Conservation (phyloP, 2,329 filamentous ascomycete species). For the Chaetomiaceae sp. region DNA sequence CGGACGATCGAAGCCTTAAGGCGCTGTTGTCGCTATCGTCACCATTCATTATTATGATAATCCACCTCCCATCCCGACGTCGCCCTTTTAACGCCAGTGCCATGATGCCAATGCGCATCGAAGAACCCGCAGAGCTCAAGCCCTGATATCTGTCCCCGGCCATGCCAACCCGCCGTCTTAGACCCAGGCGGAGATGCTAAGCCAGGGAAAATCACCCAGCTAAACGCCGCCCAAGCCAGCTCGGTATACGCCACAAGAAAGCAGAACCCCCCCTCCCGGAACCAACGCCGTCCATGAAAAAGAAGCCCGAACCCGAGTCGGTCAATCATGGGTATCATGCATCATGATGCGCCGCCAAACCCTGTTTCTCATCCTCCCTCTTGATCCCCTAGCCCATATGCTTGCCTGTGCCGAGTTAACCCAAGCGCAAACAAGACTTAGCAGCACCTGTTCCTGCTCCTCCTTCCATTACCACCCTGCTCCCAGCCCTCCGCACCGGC, state of each 20-base stretch:
- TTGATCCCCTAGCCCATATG: neutral
- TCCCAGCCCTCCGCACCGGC: neutral
- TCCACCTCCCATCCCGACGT: no score
- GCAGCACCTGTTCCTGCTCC: conserved; percentile 5
- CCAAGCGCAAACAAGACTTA: neutral
- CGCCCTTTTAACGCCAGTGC: no score
- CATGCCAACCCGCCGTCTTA: neutral
- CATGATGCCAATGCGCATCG: neutral
- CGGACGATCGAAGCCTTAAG: no score
- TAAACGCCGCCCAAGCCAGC: neutral
- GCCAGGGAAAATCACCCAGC: neutral
- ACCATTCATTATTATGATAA: no score
- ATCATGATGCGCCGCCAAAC: neutral
- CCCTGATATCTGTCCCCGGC: neutral
- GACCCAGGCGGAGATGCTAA: neutral
- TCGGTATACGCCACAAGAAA: neutral
- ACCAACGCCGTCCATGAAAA: neutral
- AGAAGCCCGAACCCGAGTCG: neutral
- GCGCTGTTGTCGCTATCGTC: no score
- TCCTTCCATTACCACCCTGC: neutral
- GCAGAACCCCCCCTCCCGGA: no score
- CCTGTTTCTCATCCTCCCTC: neutral
- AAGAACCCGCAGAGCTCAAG: neutral
- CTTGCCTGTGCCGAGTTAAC: no score
- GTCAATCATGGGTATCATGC: neutral